Evolutionary conservation across 1,284 basidiomycete species (phyloP).

Genomic region (Cutaneotrichosporon sp.): DNA sequence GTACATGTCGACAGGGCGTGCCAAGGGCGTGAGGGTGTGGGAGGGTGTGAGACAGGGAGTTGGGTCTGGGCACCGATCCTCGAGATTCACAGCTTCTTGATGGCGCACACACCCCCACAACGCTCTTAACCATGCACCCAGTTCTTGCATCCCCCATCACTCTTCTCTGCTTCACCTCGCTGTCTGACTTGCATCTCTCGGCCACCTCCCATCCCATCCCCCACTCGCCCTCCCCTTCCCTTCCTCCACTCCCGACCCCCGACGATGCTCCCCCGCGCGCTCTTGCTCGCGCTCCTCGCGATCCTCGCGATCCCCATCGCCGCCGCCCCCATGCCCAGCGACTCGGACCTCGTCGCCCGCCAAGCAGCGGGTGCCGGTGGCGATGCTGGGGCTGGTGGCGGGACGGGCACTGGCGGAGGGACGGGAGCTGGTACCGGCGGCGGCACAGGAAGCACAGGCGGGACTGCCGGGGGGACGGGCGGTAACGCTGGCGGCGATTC

Average conservation of each 20-base stretch:
- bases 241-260: neutral
- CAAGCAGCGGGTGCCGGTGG: neutral
- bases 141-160: neutral
- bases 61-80: too few species aligned
- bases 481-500: neutral
- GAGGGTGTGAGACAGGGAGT: too few species aligned
- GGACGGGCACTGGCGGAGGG: neutral
- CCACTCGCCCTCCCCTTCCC: neutral
- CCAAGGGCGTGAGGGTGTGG: too few species aligned
- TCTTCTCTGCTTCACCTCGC: neutral
- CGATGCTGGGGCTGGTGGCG: neutral
- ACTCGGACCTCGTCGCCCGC: neutral
- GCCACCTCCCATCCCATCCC: neutral
- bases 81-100: too few species aligned
- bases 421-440: neutral
- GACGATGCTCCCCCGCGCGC: constrained; percentile 1
- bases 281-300: constrained; percentile 3
- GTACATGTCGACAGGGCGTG: too few species aligned
- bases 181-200: neutral
- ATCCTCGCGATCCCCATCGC: neutral
- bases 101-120: neutral
- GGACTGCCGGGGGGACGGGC: neutral
- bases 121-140: neutral
- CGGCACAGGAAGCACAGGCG: neutral
- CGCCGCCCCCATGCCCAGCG: neutral